Base-by-base conservation (phyloP, 225 moss, liverwort and hornwort genomes). In the Bryoerythrophyllum caledonicum region DNA sequence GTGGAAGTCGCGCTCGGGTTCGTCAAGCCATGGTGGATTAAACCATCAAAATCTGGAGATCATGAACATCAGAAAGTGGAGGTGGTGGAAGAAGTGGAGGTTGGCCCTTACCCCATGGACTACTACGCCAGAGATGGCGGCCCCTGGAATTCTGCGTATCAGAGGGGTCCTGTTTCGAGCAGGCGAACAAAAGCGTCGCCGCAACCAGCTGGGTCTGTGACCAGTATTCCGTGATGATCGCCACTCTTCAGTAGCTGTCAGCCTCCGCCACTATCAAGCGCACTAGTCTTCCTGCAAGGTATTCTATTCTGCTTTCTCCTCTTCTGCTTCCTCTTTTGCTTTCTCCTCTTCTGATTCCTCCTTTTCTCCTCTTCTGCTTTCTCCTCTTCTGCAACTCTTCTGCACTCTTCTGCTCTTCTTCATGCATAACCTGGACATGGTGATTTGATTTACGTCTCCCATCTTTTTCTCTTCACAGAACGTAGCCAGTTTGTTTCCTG, bases 1-100 rank as follows among this genome's bases (percentile, higher is more conserved):
- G 97, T 90, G 21, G 97, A 97, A 86, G 94, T 97, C 63, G 97
- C 94, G 64, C 82, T 97, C 12, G 97, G 97, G 19, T 94, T 78
- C 72, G 94, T 94, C 27, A 88, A 91, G 65, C 94, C 97, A 49
- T 97, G 97, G 97, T 97, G 97, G 97, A 83, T 84, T 71, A n/a
- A n/a, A n/a, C n/a, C n/a, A n/a, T n/a, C n/a, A n/a, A n/a, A n/a
- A n/a, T n/a, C n/a, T 8, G 46, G 48, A 49, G 19, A 19, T 49
- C 1, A 19, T 17, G 48, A 19, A 49, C 25, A 46, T 54, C 60
- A 1, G 37, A 63, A 16, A 70, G 28, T 30, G 30, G 16, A 73
- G 34, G 57, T 61, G 0, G 64, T 74, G 35, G 86, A 90, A 60
- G 83, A 90, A 62, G 67, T 91, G 68, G 86, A 82, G 73, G 51